Base-by-base conservation (phyloP, 768 basidiomycete species). In the Leccinum incarnatum region DNA sequence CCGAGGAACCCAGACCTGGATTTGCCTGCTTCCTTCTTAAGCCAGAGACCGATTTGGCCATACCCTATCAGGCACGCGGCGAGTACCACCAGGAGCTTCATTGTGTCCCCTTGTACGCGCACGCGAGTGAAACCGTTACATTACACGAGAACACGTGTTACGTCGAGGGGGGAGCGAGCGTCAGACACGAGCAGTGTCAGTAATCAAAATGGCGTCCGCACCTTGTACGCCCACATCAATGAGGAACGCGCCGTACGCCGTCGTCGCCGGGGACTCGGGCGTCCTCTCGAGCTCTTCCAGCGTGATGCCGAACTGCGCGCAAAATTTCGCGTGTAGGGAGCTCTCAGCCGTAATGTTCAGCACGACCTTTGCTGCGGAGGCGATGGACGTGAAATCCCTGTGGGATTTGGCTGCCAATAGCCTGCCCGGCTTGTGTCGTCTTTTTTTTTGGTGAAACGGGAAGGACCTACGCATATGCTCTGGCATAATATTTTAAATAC, bases 1-100 rank as follows among this genome's bases (percentile, higher is more conserved):
- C n/a, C 40, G 9, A 45, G n/a, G 40, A n/a, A 4, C 9, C 40
- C 40, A 40, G 40, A 45, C 42, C 5, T 21, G 75, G n/a, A 65
- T 69, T 10, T 74, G 77, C 42, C 63, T 25, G 79, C 80, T 59
- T 87, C 79, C 36, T 79, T 82, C 70, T 85, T 81, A 32, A 98
- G 75, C 87, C 93, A 91, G 42, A 92, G 74, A 1, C 94, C 95
- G 0, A 95, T 92, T 69, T 96, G 91, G 11, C 95, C 95, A 68
- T 97, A 98, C 2, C 95, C 95, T 0, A 96, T 75, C 9, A 96
- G 77, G 69, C 95, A 98, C 8, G 91, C 87, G 10, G 89, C 85
- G 1, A 95, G 79, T 0, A 91, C 89, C 75, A 97, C 86, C n/a
- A 88, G 68, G 5, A 95, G 75, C 59, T 83, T 87, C 36, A 83